A percentile compares a stretch with the other conserved stretches of the same genome.
These are phyloP conservation scores for Pleurozium schreberi DNA, from an alignment of 225 moss, liverwort and hornwort genomes.

Conservation along the genomic window DNA sequence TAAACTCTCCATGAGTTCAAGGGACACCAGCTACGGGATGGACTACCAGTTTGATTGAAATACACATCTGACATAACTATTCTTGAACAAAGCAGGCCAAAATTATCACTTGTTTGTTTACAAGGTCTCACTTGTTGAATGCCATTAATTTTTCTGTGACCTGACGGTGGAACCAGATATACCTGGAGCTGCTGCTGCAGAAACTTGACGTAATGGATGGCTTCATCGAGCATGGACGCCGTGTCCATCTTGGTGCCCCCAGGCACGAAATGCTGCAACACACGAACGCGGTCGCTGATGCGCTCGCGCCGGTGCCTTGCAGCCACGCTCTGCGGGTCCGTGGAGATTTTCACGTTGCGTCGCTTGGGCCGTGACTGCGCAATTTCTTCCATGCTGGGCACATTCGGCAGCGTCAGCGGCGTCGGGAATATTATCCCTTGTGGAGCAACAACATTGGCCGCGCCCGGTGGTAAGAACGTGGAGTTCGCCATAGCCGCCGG, in stretches of 20 bases:
- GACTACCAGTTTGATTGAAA: background rate
- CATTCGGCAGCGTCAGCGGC: constrained; percentile 8
- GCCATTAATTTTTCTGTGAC: background rate
- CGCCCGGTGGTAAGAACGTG: background rate
- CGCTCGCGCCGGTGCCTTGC: constrained; percentile 65
- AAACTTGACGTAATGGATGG: constrained; percentile 71
- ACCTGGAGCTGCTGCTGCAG: constrained; percentile 62
- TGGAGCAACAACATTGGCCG: background rate
- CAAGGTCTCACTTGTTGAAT: background rate
- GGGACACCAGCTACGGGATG: background rate
- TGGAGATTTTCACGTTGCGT: constrained; percentile 77
- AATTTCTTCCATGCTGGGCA: constrained; percentile 40
- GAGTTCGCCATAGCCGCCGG: constrained; percentile 11
- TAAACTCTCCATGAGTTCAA: background rate
- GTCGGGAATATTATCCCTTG: constrained; percentile 14
- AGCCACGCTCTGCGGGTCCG: constrained; percentile 83
- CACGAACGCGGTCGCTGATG: constrained; percentile 72
- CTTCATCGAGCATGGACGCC: constrained; percentile 85
- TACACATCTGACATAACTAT: background rate
- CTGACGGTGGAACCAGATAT: background rate
- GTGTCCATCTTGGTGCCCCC: constrained; percentile 91
- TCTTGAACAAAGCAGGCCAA: background rate
- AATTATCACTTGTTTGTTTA: background rate
- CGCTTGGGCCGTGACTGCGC: constrained; percentile 67
- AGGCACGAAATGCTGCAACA: constrained; percentile 72